Conservation (phyloP, 805 yeast species). For the Saccharomycopsis lassenensis region DNA sequence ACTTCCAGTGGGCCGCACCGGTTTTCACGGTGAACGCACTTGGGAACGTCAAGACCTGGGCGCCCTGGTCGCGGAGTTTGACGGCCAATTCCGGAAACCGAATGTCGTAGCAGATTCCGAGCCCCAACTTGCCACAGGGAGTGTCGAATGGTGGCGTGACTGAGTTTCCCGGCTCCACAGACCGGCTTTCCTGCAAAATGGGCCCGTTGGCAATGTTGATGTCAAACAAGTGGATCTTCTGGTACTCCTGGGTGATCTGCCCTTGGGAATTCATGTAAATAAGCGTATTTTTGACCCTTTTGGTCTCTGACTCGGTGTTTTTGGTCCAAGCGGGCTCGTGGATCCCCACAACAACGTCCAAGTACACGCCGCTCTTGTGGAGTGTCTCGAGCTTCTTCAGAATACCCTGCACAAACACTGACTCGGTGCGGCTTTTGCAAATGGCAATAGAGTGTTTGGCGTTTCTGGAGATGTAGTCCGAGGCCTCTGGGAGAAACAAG, state of each 20-base stretch:
- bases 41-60: constrained; percentile 71
- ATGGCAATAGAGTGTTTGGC: constrained; percentile 53
- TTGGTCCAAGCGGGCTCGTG: constrained; percentile 59
- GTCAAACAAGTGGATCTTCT: constrained; percentile 83
- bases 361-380: constrained; percentile 28
- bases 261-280: constrained; percentile 64
- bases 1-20: constrained; percentile 85
- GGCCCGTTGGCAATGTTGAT: constrained; percentile 80
- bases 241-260: constrained; percentile 55
- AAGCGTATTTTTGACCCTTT: constrained; percentile 57
- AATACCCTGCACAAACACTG: constrained; percentile 35
- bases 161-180: constrained; percentile 68
- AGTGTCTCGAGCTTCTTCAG: constrained; percentile 35
- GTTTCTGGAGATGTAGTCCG: constrained; percentile 72
- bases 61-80: constrained; percentile 54
- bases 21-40: constrained; percentile 90
- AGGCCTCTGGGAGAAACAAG: constrained; percentile 86
- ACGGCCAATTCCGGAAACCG: constrained; percentile 77
- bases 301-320: constrained; percentile 19
- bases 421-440: constrained; percentile 35
- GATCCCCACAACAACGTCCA: constrained; percentile 75
- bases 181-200: constrained; percentile 59
- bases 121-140: constrained; percentile 55
- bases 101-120: constrained; percentile 76
- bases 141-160: constrained; percentile 45